These are phyloP conservation scores for Toxoplasma gondii DNA, from an alignment of 169 alveolate species.

Conservation along the genomic window DNA sequence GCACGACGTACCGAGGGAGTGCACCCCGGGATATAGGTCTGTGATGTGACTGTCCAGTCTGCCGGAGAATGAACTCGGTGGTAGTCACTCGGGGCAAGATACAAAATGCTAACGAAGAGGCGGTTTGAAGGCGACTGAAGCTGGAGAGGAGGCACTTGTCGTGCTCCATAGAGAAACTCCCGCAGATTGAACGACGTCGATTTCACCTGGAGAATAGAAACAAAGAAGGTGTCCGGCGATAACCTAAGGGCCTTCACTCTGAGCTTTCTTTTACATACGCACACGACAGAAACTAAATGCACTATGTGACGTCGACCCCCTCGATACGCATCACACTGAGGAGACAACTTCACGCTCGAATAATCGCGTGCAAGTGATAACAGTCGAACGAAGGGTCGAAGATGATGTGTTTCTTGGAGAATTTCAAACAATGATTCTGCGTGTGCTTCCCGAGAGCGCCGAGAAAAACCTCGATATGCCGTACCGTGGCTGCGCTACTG, in stretches of 20 bases:
- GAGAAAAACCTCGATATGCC: background rate
- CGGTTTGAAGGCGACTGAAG: conserved; percentile 44
- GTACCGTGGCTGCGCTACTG: background rate
- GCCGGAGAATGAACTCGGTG: conserved; percentile 61
- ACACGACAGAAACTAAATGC: too few species aligned
- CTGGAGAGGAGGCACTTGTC: background rate
- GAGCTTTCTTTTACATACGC: too few species aligned
- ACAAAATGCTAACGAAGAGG: conserved; percentile 24
- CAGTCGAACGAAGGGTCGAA: too few species aligned
- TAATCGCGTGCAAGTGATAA: too few species aligned
- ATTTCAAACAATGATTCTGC: too few species aligned
- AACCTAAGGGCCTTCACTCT: too few species aligned
- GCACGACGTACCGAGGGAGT: conserved; percentile 29
- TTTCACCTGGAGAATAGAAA: conserved; percentile 14
- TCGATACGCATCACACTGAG: too few species aligned
- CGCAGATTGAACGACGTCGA: conserved; percentile 39
- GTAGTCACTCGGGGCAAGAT: conserved; percentile 55
- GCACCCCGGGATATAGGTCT: conserved; percentile 61
- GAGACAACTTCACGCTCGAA: too few species aligned
- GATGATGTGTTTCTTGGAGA: too few species aligned
- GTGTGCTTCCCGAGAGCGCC: too few species aligned
- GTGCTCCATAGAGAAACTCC: conserved; percentile 36
- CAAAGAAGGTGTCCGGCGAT: background rate
- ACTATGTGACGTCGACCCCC: too few species aligned
- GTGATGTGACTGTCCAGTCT: conserved; percentile 38